Evolutionary conservation across 2,329 filamentous ascomycete species (phyloP).

Genomic region (Lachnellula willkommii): DNA sequence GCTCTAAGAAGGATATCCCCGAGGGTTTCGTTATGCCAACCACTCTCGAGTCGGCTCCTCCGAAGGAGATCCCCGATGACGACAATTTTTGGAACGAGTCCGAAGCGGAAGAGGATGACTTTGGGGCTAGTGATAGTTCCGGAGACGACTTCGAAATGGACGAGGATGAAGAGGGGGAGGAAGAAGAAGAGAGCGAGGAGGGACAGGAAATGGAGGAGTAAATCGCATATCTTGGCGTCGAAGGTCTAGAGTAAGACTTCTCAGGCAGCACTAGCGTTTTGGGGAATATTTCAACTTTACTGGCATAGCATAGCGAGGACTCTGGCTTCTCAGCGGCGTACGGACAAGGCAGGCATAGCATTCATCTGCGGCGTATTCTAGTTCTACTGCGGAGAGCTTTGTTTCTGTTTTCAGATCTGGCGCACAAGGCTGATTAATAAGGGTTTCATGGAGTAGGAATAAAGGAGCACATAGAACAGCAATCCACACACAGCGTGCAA

Average conservation of each 20-base stretch:
- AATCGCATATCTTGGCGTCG: not conserved
- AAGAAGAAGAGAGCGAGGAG: constrained; percentile 52
- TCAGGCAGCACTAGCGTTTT: not conserved
- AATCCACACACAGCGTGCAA: not conserved
- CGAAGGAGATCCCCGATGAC: constrained; percentile 63
- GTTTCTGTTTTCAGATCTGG: constrained; percentile 10
- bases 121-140: constrained; percentile 64
- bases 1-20: constrained; percentile 75
- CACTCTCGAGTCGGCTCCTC: constrained; percentile 55
- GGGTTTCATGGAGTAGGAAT: not conserved
- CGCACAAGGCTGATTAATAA: constrained; percentile 1
- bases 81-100: constrained; percentile 78
- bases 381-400: constrained; percentile 1
- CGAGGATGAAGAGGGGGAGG: constrained; percentile 52
- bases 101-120: constrained; percentile 66
- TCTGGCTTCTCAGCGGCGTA: constrained; percentile 18
- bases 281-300: constrained; percentile 17
- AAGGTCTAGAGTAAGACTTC: not conserved
- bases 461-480: not conserved
- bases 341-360: constrained; percentile 10
- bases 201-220: constrained; percentile 30
- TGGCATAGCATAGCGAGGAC: constrained; percentile 10
- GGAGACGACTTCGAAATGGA: constrained; percentile 57
- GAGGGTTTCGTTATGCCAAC: constrained; percentile 77
- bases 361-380: constrained; percentile 13